Evolutionary conservation across 805 yeast species (phyloP).

Genomic region (Suhomyces xylopsoci): DNA sequence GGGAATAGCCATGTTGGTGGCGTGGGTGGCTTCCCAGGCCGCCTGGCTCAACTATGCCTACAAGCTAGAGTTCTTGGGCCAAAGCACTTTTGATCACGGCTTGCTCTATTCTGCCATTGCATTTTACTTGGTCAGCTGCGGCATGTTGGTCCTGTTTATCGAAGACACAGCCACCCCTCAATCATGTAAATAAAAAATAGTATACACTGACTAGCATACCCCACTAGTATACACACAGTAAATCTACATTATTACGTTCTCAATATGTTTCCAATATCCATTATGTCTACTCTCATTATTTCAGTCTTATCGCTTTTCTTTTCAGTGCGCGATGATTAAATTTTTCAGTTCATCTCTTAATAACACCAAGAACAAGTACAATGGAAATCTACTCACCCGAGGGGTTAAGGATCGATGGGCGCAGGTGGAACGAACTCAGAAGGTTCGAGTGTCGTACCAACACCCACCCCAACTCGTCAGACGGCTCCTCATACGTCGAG

Average conservation of each 20-base stretch:
- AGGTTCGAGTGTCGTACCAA: constrained; percentile 76
- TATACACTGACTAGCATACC: too few species aligned
- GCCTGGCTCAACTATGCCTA: constrained; percentile 79
- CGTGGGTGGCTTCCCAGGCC: constrained; percentile 75
- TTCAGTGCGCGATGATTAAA: not conserved
- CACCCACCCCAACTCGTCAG: constrained; percentile 84
- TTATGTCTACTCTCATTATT: too few species aligned
- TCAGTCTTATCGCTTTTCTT: not conserved
- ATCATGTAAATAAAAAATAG: not conserved
- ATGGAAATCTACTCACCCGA: constrained; percentile 89
- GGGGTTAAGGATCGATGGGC: constrained; percentile 89
- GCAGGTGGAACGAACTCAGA: constrained; percentile 92
- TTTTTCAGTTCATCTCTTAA: not conserved
- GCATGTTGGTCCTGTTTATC: constrained; percentile 57
- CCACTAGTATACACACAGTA: too few species aligned
- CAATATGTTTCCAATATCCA: too few species aligned
- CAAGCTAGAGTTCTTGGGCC: constrained; percentile 75
- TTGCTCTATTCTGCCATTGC: constrained; percentile 52
- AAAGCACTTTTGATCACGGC: constrained; percentile 57
- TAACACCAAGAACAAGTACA: not conserved
- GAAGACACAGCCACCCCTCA: constrained; percentile 17
- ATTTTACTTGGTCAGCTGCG: constrained; percentile 62
- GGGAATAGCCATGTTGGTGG: constrained; percentile 40
- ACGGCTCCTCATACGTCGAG: constrained; percentile 89
- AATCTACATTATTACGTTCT: too few species aligned